Conservation (phyloP, 306 rosid species). For the Macrotyloma uniflorum region DNA sequence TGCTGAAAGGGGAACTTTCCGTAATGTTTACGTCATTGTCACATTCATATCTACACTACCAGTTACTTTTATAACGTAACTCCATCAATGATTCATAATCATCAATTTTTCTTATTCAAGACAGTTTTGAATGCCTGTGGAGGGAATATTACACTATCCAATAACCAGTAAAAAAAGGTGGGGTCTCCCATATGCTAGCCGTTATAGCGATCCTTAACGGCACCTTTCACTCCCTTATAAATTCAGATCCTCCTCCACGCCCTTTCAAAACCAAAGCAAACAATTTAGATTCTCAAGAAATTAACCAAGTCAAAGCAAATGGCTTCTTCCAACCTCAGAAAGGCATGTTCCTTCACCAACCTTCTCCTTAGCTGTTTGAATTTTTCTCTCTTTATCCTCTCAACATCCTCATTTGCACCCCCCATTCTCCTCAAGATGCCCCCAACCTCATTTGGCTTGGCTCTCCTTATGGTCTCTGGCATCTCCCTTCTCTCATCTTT, state of each 20-base stretch:
- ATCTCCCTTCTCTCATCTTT: slow-evolving; percentile 71
- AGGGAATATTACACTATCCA: slow-evolving; percentile 51
- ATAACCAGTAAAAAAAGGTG: slow-evolving; percentile 39
- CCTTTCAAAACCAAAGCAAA: slow-evolving; percentile 1
- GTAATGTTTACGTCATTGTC: neutral
- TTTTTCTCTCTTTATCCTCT: slow-evolving; percentile 64
- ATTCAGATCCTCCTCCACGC: slow-evolving; percentile 37
- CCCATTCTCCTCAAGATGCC: slow-evolving; percentile 70
- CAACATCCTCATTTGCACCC: slow-evolving; percentile 69
- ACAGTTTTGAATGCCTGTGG: slow-evolving; percentile 47
- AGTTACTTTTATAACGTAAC: neutral
- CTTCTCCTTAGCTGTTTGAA: slow-evolving; percentile 64
- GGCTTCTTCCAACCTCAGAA: slow-evolving; percentile 65
- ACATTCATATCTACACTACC: neutral
- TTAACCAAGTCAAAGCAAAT: slow-evolving; percentile 7
- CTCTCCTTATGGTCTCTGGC: slow-evolving; percentile 66
- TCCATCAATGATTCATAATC: slow-evolving; percentile 27
- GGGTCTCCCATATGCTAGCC: slow-evolving; percentile 58
- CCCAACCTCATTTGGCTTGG: slow-evolving; percentile 76
- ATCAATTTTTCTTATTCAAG: slow-evolving; percentile 23
- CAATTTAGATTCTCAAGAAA: neutral
- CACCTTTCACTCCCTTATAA: slow-evolving; percentile 44
- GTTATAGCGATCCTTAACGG: slow-evolving; percentile 64
- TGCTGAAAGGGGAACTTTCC: neutral
- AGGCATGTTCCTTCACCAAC: slow-evolving; percentile 60